Base-by-base conservation (phyloP, 1,284 basidiomycete genomes). In the Sporisorium iseilematis-ciliati region DNA sequence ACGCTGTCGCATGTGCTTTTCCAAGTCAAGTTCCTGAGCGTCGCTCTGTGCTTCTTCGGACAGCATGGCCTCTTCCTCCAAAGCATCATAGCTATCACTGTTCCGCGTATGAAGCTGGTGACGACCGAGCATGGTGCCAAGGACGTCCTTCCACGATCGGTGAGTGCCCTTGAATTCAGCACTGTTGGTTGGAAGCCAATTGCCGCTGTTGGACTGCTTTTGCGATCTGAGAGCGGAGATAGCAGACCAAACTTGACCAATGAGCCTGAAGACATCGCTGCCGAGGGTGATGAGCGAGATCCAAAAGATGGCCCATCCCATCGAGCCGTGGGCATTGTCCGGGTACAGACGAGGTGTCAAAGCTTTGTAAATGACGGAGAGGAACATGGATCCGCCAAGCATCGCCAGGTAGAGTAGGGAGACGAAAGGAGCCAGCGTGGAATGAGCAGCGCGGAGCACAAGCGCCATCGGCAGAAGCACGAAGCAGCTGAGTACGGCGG, bases 291-390 rank as follows among this genome's bases (percentile, higher is more conserved):
- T 53, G 35, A 73, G 53, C 16, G 82, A 84, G 53, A 84, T 73
- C 58, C 77, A 71, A 8, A 77, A 57, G 21, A 82, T 63, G 21
- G 70, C 61, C 57, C 77, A 77, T 4, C 74, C 80, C 58, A 84
- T 67, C 11, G 64, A 66, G 7, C 75, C 77, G 57, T 82, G 75
- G 20, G 72, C 58, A 43, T 81, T 84, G 8, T 72, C 64, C 8
- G 82, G 77, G 54, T 83, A 84, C 21, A 84, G 75, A 18, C 62
- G 52, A 7, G 82, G 82, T 2, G 77, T 68, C 7, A 82, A 57
- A 1, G 80, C 77, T 65, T 81, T 82, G 78, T 84, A 84, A 26
- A 82, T 54, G 21, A 70, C 57, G 16, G 77, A 78, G 8, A 82
- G 29, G 31, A 83, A 43, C 41, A 83, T 58, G 50, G 79, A 78